These are phyloP conservation scores for Dimargaris cristalligena DNA, from an alignment of 192 early-diverging fungal genomes.

Conservation along the genomic window DNA sequence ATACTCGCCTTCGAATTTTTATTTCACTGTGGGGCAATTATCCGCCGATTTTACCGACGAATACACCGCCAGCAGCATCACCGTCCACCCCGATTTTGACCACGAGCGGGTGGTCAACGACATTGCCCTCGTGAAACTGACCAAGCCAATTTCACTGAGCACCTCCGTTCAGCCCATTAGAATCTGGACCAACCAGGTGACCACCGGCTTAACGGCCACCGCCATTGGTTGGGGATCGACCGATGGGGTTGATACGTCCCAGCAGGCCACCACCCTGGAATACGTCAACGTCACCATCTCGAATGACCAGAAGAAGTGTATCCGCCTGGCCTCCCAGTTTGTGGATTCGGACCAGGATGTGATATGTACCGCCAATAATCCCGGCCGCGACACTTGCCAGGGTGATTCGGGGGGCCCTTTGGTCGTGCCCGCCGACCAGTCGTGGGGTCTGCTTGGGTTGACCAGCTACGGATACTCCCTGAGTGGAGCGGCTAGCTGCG, in stretches of 20 bases:
- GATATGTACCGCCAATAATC: conserved; percentile 19
- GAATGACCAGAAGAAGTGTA: conserved; percentile 10
- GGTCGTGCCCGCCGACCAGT: conserved; percentile 6
- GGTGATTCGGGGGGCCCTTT: conserved; percentile 31
- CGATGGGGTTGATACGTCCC: conserved; percentile 14
- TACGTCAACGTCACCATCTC: conserved; percentile 12
- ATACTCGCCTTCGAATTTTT: neutral
- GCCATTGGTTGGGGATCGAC: conserved; percentile 27
- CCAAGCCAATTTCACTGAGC: conserved; percentile 17
- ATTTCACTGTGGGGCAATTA: neutral
- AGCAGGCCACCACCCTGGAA: conserved; percentile 18
- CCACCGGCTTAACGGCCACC: conserved; percentile 18
- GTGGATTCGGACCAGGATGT: conserved; percentile 20
- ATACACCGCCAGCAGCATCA: neutral
- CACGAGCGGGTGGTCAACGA: conserved; percentile 22
- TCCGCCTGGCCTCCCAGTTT: conserved; percentile 13
- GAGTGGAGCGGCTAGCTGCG: conserved; percentile 13
- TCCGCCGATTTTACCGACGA: neutral
- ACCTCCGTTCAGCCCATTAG: conserved; percentile 20
- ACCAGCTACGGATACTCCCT: conserved; percentile 31
- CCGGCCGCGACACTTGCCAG: conserved; percentile 22
- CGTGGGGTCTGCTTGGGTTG: conserved; percentile 19
- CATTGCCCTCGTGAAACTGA: conserved; percentile 27
- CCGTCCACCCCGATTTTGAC: conserved; percentile 8
- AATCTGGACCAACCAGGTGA: conserved; percentile 17